Conservation (phyloP, 805 yeast genomes). For the Lipomyces sp. region DNA sequence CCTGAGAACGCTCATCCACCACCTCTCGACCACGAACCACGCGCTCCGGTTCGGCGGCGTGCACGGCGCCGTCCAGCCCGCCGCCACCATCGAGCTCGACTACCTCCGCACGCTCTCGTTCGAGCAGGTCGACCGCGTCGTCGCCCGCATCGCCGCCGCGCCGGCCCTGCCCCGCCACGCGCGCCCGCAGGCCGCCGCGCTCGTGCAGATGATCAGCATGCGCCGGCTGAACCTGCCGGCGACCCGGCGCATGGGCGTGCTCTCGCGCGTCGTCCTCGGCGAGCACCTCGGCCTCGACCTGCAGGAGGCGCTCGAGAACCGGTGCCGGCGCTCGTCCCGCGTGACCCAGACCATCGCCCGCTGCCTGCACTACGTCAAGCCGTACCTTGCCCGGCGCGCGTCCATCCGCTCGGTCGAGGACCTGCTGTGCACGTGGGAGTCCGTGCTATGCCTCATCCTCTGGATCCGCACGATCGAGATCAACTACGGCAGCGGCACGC, state of each 20-base stretch:
- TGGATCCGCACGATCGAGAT: slow-evolving; percentile 21
- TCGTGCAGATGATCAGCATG: slow-evolving; percentile 12
- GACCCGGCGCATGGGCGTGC: slow-evolving; percentile 12
- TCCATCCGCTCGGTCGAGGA: slow-evolving; percentile 12
- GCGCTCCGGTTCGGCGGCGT: slow-evolving; percentile 15
- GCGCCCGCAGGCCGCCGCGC: slow-evolving; percentile 8
- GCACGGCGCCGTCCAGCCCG: slow-evolving; percentile 7
- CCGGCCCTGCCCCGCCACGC: neutral
- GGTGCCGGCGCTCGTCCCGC: slow-evolving; percentile 12
- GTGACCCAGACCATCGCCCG: slow-evolving; percentile 9
- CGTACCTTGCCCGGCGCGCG: slow-evolving; percentile 7
- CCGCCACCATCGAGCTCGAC: slow-evolving; percentile 16
- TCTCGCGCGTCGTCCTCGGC: slow-evolving; percentile 12
- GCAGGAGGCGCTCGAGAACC: slow-evolving; percentile 12
- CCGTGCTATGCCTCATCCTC: slow-evolving; percentile 12
- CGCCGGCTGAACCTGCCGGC: slow-evolving; percentile 14
- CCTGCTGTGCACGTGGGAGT: slow-evolving; percentile 15
- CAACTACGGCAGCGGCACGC: slow-evolving; percentile 8
- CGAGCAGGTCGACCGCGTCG: slow-evolving; percentile 15
- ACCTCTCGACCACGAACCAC: slow-evolving; percentile 15
- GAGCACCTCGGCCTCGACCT: slow-evolving; percentile 14
- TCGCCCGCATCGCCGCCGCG: neutral
- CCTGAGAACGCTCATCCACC: slow-evolving; percentile 13
- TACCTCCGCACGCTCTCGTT: slow-evolving; percentile 12
- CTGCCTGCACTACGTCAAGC: slow-evolving; percentile 11